Base-by-base conservation (phyloP, 192 early-diverging fungal species). In the Gigaspora rosea region DNA sequence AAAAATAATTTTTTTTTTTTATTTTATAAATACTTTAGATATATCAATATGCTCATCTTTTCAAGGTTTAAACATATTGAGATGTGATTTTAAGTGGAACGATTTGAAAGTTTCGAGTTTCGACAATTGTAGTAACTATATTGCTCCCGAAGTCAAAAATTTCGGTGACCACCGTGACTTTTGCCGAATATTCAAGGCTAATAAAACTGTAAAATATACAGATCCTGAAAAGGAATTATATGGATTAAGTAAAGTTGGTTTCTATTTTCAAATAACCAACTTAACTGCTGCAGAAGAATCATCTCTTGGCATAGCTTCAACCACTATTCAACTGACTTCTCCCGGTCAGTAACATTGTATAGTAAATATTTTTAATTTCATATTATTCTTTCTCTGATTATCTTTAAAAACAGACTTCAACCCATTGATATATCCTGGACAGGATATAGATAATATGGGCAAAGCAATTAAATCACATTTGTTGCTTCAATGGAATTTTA, bases 381-480 rank as follows among this genome's bases (percentile, higher is more conserved):
- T 58, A 58, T 22, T 22, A 27, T 27, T 54, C 11, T 2, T 4
- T 54, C 9, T 54, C 27, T 59, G 10, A 11, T 2, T 0, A n/a
- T 59, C 3, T 59, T 59, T 59, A 22, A 10, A 59, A 59, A 59
- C 27, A 59, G 58, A 36, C 13, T 68, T 68, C 5, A 68, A 68
- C 47, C 13, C 65, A 41, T 48, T 68, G 12, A 12, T 10, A 46
- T 20, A 68, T 68, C 46, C 65, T 4, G 10, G 18, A 2, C 5
- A 48, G 47, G 65, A n/a, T 46, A 36, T 46, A 9, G 18, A 36
- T 68, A 10, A 68, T 36, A 68, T 68, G 65, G 65, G 47, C 3
- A 48, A 68, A 7, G 65, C 35, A 20, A 20, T 8, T 48, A 22
- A 41, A 5, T 68, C 65, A 10, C 32, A 68, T 12, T 47, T 68